Percentiles rank a stretch among this genome's conserved stretches.
phyloP scores from a whole-genome alignment of 805 yeast genomes.

The Candida chauliodis region DNA sequence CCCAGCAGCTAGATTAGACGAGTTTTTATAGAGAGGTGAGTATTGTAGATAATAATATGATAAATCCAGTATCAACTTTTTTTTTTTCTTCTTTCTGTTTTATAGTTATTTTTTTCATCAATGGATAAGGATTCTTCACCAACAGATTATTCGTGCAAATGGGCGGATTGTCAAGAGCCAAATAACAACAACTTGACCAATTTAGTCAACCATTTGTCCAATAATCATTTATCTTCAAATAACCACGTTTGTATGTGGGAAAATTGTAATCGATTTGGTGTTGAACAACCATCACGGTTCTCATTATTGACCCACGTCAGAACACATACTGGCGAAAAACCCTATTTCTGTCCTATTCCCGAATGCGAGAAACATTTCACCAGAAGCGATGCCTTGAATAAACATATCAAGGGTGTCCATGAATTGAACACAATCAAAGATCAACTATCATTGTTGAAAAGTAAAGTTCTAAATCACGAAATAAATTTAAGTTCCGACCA shows the following conservation, averaged over 20 bases:
- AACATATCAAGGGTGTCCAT: constrained; percentile 62
- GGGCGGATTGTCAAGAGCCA: not conserved
- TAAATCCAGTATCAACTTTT: not conserved
- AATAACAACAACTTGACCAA: not conserved
- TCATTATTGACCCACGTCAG: constrained; percentile 62
- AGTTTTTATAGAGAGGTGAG: constrained; percentile 18
- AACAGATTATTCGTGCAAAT: not conserved
- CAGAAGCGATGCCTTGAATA: constrained; percentile 58
- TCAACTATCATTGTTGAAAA: constrained; percentile 27
- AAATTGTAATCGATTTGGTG: constrained; percentile 50
- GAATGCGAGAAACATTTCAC: constrained; percentile 62
- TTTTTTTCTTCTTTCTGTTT: too few species aligned
- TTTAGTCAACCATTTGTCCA: not conserved
- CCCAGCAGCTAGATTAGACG: constrained; percentile 96
- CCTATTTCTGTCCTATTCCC: constrained; percentile 61
- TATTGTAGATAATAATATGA: too few species aligned
- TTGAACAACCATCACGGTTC: constrained; percentile 50
- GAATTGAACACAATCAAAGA: constrained; percentile 42
- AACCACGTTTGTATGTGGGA: constrained; percentile 53
- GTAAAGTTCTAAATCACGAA: constrained; percentile 25
- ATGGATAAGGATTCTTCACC: not conserved
- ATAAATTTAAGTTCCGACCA: constrained; percentile 20
- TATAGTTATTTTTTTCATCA: too few species aligned
- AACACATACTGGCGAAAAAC: constrained; percentile 65
- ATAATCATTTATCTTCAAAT: not conserved